phyloP scores from a whole-genome alignment of 2,329 filamentous ascomycete genomes.

The Claviceps sorghi region DNA sequence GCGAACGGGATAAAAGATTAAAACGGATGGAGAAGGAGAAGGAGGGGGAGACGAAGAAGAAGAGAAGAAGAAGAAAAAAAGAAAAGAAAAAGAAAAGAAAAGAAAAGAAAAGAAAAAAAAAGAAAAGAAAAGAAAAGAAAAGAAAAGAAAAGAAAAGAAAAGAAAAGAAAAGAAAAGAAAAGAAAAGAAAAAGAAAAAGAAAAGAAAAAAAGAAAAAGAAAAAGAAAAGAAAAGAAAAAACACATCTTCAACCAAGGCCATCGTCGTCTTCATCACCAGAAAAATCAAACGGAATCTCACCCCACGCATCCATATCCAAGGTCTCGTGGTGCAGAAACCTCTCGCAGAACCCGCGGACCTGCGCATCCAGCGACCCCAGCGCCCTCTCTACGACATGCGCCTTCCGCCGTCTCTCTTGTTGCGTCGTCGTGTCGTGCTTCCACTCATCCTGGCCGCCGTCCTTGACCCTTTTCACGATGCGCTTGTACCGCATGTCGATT shows the following conservation, averaged over 20 bases:
- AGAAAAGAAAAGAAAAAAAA: neutral
- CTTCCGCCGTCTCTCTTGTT: neutral
- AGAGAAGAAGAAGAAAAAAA: neutral
- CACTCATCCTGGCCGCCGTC: slow-evolving; percentile 7
- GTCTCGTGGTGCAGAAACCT: neutral
- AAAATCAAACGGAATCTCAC: neutral
- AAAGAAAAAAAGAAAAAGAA: neutral
- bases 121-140: neutral
- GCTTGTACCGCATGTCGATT: slow-evolving; percentile 8
- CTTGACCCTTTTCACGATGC: neutral
- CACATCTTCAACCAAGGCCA: too few relatives aligned
- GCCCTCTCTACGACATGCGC: neutral
- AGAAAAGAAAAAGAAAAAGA: neutral
- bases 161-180: neutral
- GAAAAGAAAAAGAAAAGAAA: too few relatives aligned
- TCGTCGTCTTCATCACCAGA: neutral
- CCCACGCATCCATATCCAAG: neutral
- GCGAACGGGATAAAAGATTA: neutral
- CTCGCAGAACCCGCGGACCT: slow-evolving; percentile 5
- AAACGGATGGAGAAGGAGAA: too few relatives aligned
- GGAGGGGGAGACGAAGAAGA: neutral
- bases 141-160: neutral
- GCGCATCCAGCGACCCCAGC: slow-evolving; percentile 2
- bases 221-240: neutral
- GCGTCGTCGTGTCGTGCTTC: slow-evolving; percentile 9